phyloP scores from a whole-genome alignment of 2,329 filamentous ascomycete genomes.

The Phymatotrichopsis omnivora region DNA sequence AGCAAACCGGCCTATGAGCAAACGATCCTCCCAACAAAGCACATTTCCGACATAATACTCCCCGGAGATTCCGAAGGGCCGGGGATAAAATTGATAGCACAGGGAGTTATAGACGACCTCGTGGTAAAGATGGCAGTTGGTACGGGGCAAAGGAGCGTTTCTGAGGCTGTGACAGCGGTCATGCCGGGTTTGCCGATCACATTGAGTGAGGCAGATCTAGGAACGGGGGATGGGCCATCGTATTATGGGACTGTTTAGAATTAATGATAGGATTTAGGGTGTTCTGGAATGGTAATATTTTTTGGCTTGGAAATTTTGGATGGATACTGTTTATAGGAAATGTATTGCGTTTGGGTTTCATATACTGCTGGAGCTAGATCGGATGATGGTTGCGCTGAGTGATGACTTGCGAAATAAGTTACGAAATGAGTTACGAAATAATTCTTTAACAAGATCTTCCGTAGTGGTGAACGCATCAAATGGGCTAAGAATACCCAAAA shows the following conservation, averaged over 20 bases:
- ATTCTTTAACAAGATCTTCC: neutral
- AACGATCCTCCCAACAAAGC: conserved; percentile 22
- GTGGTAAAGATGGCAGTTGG: conserved; percentile 18
- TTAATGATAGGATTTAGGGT: neutral
- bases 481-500: neutral
- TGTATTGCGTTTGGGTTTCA: too few species aligned
- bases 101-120: conserved; percentile 30
- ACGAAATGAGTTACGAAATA: neutral
- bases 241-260: conserved; percentile 23
- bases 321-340: neutral
- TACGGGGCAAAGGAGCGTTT: neutral
- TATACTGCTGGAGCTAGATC: too few species aligned
- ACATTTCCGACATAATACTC: conserved; percentile 23
- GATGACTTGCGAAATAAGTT: neutral
- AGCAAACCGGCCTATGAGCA: conserved; percentile 29
- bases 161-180: neutral
- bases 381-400: too few species aligned
- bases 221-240: conserved; percentile 12
- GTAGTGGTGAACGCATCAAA: neutral
- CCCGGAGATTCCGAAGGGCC: conserved; percentile 26
- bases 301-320: neutral
- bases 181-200: conserved; percentile 2
- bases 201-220: conserved; percentile 22
- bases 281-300: neutral
- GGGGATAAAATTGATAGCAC: conserved; percentile 30